Percentiles rank a stretch among this genome's conserved stretches.
Conservation (phyloP, 1,284 basidiomycete species). For the Apiotrichum brassicae region DNA sequence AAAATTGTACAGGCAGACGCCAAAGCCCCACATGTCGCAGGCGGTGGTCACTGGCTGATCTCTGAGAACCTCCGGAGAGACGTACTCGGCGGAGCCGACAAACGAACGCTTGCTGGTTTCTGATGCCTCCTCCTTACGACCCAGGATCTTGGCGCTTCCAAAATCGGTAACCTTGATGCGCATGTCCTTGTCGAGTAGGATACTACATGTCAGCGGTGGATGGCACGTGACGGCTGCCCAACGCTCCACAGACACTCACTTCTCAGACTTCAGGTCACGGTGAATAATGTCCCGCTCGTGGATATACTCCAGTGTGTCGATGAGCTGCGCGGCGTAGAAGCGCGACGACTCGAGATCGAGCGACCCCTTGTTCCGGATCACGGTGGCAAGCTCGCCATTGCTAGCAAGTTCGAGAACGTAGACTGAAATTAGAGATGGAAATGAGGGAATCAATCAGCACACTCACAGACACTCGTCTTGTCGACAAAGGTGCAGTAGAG, state of each 20-base stretch:
- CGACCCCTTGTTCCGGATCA: constrained; percentile 71
- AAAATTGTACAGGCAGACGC: constrained; percentile 54
- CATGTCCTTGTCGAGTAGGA: constrained; percentile 75
- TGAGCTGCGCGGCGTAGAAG: constrained; percentile 80
- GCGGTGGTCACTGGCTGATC: constrained; percentile 54
- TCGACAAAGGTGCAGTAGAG: constrained; percentile 81
- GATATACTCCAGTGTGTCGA: constrained; percentile 83
- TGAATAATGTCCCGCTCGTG: constrained; percentile 82
- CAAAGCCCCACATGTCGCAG: constrained; percentile 55
- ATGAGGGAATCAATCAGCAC: no score
- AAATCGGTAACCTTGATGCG: constrained; percentile 95
- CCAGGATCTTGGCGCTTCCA: constrained; percentile 85
- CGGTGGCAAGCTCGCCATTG: constrained; percentile 82
- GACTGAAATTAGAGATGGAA: constrained; percentile 57
- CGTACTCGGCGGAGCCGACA: constrained; percentile 95
- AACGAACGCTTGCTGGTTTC: constrained; percentile 56
- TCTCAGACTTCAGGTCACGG: constrained; percentile 88
- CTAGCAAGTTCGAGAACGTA: constrained; percentile 82
- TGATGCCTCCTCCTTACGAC: constrained; percentile 47
- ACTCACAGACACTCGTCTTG: constrained; percentile 71
- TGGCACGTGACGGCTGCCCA: no score
- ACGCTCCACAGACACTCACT: constrained; percentile 48
- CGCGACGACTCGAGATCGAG: constrained; percentile 65
- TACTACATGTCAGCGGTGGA: constrained; percentile 40
- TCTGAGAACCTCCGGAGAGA: constrained; percentile 83